Evolutionary conservation across 2,329 filamentous ascomycete genomes (phyloP).

Genomic region (Zalaria sp.): DNA sequence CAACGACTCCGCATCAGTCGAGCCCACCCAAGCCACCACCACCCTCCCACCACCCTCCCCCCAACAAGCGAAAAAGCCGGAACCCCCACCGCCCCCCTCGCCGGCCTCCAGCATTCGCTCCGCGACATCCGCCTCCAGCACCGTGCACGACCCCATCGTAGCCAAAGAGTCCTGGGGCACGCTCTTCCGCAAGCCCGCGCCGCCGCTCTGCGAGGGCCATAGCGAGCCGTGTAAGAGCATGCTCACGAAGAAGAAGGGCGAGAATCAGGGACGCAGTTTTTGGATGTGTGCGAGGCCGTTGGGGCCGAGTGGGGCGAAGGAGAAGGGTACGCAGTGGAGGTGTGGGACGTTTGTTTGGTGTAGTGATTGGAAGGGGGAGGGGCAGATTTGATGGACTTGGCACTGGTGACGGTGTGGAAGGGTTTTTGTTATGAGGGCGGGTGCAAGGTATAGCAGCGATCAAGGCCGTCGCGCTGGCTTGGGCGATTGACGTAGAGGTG

Average conservation of each 20-base stretch:
- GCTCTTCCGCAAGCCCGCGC: slow-evolving; percentile 59
- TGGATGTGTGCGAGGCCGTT: slow-evolving; percentile 63
- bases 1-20: background rate
- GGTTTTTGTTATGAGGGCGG: too few relatives aligned
- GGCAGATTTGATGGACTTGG: background rate
- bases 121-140: slow-evolving; percentile 20
- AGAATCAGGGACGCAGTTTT: slow-evolving; percentile 58
- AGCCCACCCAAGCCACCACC: background rate
- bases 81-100: slow-evolving; percentile 2
- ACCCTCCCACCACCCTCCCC: background rate
- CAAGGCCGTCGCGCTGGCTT: too few relatives aligned
- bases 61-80: background rate
- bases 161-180: slow-evolving; percentile 76
- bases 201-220: slow-evolving; percentile 71
- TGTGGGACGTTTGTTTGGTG: slow-evolving; percentile 72
- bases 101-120: background rate
- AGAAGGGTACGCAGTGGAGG: slow-evolving; percentile 72
- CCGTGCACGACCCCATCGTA: slow-evolving; percentile 52
- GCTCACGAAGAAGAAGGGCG: slow-evolving; percentile 75
- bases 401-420: too few relatives aligned
- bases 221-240: slow-evolving; percentile 72
- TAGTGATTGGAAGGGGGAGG: slow-evolving; percentile 42
- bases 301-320: slow-evolving; percentile 73
- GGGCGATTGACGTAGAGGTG: too few relatives aligned
- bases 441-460: too few relatives aligned